Evolutionary conservation across 257 asterid species (phyloP).

Genomic region (Hygrophila difformis): DNA sequence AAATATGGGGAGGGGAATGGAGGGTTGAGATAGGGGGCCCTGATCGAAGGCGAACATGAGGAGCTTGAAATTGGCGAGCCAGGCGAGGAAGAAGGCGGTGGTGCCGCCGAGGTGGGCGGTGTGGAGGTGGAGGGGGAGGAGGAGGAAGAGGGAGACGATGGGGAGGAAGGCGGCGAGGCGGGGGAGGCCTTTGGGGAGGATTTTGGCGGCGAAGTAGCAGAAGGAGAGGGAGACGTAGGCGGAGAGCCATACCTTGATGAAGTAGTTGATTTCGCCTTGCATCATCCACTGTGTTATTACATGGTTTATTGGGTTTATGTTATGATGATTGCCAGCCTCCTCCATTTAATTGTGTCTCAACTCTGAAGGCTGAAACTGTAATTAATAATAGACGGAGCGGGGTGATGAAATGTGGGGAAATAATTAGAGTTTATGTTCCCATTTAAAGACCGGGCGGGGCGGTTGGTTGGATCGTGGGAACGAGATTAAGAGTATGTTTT

Average conservation of each 20-base stretch:
- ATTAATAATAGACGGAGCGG: too few relatives aligned
- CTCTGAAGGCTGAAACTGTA: too few relatives aligned
- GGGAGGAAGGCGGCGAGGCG: slow-evolving; percentile 5
- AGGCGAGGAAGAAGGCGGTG: slow-evolving; percentile 6
- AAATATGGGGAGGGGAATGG: neutral
- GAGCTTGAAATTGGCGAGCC: slow-evolving; percentile 13
- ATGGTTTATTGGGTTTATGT: slow-evolving; percentile 1
- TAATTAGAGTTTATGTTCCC: too few relatives aligned
- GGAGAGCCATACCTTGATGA: slow-evolving; percentile 1
- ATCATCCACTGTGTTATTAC: neutral
- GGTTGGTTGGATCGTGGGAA: too few relatives aligned
- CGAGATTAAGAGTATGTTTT: too few relatives aligned
- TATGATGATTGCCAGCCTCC: slow-evolving; percentile 23
- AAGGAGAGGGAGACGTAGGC: neutral
- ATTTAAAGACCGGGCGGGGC: too few relatives aligned
- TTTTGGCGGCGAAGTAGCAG: neutral
- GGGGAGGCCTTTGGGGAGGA: neutral
- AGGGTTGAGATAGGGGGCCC: neutral
- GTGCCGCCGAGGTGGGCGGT: neutral
- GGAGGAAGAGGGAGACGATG: neutral
- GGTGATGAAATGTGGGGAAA: too few relatives aligned
- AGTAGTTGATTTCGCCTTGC: neutral
- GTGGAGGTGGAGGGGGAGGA: neutral
- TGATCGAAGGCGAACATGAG: neutral
- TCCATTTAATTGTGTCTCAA: too few relatives aligned